phyloP scores from a whole-genome alignment of 2,329 filamentous ascomycete genomes.

The Penicillium sp. region DNA sequence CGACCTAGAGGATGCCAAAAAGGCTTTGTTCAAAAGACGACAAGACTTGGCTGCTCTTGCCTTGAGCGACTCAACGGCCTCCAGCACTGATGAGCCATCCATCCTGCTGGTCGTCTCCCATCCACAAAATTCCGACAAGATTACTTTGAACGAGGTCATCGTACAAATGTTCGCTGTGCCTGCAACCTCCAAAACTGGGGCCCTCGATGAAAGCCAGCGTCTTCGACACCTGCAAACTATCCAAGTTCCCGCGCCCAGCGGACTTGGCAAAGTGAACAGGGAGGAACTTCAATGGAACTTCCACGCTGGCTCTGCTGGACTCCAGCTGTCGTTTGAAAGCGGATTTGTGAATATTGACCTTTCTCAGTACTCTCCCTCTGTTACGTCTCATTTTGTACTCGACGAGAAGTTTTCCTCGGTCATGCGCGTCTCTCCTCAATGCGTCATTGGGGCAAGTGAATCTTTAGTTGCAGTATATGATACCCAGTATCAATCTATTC shows the following conservation, averaged over 20 bases:
- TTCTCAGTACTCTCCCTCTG: conserved; percentile 46
- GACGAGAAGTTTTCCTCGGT: conserved; percentile 45
- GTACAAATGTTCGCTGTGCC: conserved; percentile 47
- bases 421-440: conserved; percentile 48
- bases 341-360: conserved; percentile 49
- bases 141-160: conserved; percentile 40
- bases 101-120: conserved; percentile 47
- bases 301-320: conserved; percentile 43
- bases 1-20: conserved; percentile 47
- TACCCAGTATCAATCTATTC: conserved; percentile 52
- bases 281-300: conserved; percentile 42
- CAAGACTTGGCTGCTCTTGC: conserved; percentile 45
- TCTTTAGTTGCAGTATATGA: conserved; percentile 51
- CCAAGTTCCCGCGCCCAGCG: conserved; percentile 37
- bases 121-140: conserved; percentile 32
- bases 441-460: conserved; percentile 46
- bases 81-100: conserved; percentile 36
- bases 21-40: conserved; percentile 43
- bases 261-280: conserved; percentile 28
- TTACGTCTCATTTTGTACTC: conserved; percentile 45
- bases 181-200: conserved; percentile 25
- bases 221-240: conserved; percentile 43
- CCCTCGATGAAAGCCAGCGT: conserved; percentile 36
- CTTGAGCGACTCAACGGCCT: conserved; percentile 34
- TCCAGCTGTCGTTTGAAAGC: conserved; percentile 44